Percentiles rank a stretch among this genome's conserved stretches.
Conservation (phyloP, 805 yeast genomes). For the Cyberlindnera veronae region DNA sequence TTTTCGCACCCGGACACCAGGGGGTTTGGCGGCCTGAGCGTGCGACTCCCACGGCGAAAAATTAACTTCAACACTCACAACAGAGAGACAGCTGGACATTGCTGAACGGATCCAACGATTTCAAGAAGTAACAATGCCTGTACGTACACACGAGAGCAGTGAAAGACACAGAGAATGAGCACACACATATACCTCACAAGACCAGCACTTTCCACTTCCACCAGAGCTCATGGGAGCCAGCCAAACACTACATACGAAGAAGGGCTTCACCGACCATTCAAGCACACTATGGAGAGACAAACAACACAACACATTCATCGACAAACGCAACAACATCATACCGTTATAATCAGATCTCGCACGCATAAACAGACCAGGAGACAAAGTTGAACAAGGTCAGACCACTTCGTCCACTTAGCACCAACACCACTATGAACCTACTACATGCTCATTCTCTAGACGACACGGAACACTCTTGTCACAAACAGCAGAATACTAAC, state of each 20-base stretch:
- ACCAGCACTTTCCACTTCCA: background rate
- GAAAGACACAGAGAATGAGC: constrained; percentile 5
- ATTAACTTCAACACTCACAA: constrained; percentile 26
- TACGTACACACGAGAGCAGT: constrained; percentile 28
- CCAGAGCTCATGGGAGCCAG: background rate
- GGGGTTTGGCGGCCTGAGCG: background rate
- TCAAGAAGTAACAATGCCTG: constrained; percentile 38
- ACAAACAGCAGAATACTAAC: constrained; percentile 18
- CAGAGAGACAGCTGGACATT: background rate
- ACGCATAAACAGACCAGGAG: too few relatives aligned
- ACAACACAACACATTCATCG: too few relatives aligned
- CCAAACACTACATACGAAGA: background rate
- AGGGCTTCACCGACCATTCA: too few relatives aligned
- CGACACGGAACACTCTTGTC: background rate
- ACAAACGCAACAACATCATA: too few relatives aligned
- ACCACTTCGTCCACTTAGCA: too few relatives aligned
- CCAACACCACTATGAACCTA: too few relatives aligned
- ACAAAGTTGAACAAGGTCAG: too few relatives aligned
- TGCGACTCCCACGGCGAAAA: constrained; percentile 17
- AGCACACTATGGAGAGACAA: too few relatives aligned
- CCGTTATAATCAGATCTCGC: too few relatives aligned
- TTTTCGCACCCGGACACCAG: constrained; percentile 11
- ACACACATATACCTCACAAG: background rate
- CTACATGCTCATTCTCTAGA: background rate
- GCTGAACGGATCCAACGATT: constrained; percentile 16